phyloP scores from a whole-genome alignment of 768 basidiomycete genomes.

The Trametes cubensis region DNA sequence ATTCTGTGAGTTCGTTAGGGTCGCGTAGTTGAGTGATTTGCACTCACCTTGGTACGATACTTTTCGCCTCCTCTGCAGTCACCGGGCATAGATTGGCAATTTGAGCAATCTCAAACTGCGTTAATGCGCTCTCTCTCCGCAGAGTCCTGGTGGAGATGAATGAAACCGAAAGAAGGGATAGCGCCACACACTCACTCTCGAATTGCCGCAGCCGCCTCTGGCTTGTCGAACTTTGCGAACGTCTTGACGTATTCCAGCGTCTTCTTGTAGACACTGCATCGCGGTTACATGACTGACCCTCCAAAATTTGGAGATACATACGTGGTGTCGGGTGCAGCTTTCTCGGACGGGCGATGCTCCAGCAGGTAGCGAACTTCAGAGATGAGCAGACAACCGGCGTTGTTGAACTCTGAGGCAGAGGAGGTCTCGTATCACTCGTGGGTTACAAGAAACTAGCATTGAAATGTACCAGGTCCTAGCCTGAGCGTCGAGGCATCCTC shows the following conservation, averaged over 20 bases:
- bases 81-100: conserved; percentile 90
- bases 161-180: background rate
- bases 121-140: conserved; percentile 74
- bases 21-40: background rate
- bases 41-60: conserved; percentile 80
- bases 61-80: conserved; percentile 88
- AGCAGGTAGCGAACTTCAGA: conserved; percentile 91
- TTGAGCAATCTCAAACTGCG: conserved; percentile 91
- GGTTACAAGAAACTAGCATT: background rate
- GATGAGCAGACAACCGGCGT: conserved; percentile 87
- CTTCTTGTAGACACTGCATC: conserved; percentile 83
- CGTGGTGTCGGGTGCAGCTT: conserved; percentile 88
- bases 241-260: conserved; percentile 90
- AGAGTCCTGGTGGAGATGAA: conserved; percentile 57
- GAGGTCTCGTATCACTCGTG: conserved; percentile 3
- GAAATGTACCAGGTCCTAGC: conserved; percentile 65
- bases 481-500: conserved; percentile 87
- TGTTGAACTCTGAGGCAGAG: conserved; percentile 73
- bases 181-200: conserved; percentile 63
- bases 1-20: background rate
- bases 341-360: conserved; percentile 70
- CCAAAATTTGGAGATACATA: conserved; percentile 39
- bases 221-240: conserved; percentile 88
- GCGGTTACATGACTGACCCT: background rate
- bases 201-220: conserved; percentile 81